Evolutionary conservation across 371 early-diverging fungal genomes (phyloP).

Genomic region (Phascolomyces articulosus): DNA sequence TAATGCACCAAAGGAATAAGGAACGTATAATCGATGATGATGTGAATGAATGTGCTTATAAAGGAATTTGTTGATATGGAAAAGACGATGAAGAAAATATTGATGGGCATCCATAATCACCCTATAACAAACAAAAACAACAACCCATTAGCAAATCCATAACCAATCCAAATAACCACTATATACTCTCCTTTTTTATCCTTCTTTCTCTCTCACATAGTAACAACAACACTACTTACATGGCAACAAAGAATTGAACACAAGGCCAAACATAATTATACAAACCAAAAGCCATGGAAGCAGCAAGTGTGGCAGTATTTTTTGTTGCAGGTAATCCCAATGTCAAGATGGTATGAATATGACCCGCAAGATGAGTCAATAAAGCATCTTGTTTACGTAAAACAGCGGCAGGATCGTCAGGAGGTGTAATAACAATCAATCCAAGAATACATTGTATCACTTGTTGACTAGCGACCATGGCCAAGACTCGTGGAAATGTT

Average conservation of each 20-base stretch:
- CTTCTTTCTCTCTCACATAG: not conserved
- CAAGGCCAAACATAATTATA: slow-evolving; percentile 34
- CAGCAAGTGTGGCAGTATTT: slow-evolving; percentile 35
- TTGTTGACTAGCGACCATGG: slow-evolving; percentile 62
- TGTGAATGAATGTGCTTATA: slow-evolving; percentile 78
- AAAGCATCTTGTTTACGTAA: slow-evolving; percentile 17
- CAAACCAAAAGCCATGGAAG: slow-evolving; percentile 51
- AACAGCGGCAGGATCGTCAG: slow-evolving; percentile 20
- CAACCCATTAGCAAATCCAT: no score
- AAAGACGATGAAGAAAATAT: slow-evolving; percentile 79
- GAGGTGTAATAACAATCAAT: slow-evolving; percentile 24
- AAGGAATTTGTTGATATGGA: slow-evolving; percentile 70
- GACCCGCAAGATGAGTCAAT: slow-evolving; percentile 13
- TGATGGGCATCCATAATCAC: slow-evolving; percentile 66
- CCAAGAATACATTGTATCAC: slow-evolving; percentile 48
- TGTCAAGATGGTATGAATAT: slow-evolving; percentile 6
- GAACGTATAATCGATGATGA: slow-evolving; percentile 78
- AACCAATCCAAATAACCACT: not conserved
- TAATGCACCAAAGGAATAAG: slow-evolving; percentile 81
- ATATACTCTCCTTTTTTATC: not conserved
- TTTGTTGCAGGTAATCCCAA: slow-evolving; percentile 41
- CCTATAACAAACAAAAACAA: slow-evolving; percentile 26
- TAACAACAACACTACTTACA: slow-evolving; percentile 31
- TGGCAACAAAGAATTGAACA: slow-evolving; percentile 33
- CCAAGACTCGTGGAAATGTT: slow-evolving; percentile 53